These are phyloP conservation scores for Acacia acuminata DNA, from an alignment of 306 rosid genomes.

Conservation along the genomic window DNA sequence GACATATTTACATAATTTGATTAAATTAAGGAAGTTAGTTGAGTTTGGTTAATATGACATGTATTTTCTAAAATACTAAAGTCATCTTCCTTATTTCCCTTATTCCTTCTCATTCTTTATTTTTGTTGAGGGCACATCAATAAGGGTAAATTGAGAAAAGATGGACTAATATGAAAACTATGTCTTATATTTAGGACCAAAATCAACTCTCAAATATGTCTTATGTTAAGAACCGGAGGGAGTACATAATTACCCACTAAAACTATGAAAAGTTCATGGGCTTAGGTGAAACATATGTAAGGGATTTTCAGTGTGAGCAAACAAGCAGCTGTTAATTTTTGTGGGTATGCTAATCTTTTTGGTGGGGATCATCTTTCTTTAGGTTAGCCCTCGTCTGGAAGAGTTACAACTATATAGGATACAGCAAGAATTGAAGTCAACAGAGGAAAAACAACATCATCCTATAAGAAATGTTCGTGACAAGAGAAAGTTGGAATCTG, in stretches of 20 bases:
- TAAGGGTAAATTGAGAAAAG: no score
- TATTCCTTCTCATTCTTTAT: no score
- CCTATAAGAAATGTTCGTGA: slow-evolving; percentile 55
- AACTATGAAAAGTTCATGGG: neutral
- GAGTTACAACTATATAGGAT: slow-evolving; percentile 68
- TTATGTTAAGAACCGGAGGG: no score
- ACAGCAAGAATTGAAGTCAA: slow-evolving; percentile 65
- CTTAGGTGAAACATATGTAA: neutral
- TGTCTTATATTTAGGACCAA: no score
- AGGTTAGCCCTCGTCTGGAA: slow-evolving; percentile 80
- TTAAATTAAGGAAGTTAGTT: no score
- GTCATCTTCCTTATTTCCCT: no score
- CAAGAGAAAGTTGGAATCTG: slow-evolving; percentile 72
- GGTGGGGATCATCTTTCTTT: slow-evolving; percentile 24
- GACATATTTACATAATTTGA: no score
- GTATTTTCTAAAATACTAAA: no score
- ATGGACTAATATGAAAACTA: no score
- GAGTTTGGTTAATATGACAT: no score
- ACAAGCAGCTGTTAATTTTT: neutral
- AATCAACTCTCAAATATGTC: no score
- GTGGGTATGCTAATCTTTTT: slow-evolving; percentile 17
- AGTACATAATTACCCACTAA: neutral
- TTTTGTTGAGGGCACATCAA: no score
- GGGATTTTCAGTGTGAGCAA: neutral
- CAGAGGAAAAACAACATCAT: slow-evolving; percentile 58